Evolutionary conservation across 768 basidiomycete genomes (phyloP).

Genomic region (Lactifluus volemus): DNA sequence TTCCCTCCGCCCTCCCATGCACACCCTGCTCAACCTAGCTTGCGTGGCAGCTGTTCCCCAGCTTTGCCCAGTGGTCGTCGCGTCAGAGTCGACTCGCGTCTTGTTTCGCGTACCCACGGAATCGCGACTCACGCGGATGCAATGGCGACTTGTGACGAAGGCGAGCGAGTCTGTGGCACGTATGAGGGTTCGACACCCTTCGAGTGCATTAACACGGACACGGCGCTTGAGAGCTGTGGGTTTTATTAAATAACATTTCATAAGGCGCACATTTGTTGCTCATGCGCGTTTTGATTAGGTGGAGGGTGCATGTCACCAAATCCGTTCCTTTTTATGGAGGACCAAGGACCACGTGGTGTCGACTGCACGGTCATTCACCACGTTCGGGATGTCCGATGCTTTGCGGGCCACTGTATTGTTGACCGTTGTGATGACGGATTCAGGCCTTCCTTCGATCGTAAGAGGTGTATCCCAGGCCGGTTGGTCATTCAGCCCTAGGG

Average conservation of each 20-base stretch:
- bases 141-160: neutral
- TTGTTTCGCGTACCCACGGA: neutral
- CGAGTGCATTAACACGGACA: neutral
- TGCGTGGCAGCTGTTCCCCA: too few species aligned
- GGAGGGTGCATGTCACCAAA: neutral
- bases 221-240: neutral
- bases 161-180: neutral
- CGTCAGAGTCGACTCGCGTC: neutral
- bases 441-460: neutral
- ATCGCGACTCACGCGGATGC: neutral
- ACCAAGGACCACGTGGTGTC: neutral
- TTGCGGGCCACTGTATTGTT: neutral
- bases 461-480: neutral
- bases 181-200: neutral
- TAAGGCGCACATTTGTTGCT: too few species aligned
- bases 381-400: neutral
- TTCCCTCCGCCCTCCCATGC: neutral
- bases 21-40: too few species aligned
- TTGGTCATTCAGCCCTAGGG: neutral
- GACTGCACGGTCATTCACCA: neutral
- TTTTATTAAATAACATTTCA: neutral
- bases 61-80: too few species aligned
- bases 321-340: neutral
- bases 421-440: neutral
- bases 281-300: too few species aligned